Percentiles rank a stretch among this genome's conserved stretches.
These are phyloP conservation scores for Globisporangium paddicum DNA, from an alignment of 352 stramenopile species.

Conservation along the genomic window DNA sequence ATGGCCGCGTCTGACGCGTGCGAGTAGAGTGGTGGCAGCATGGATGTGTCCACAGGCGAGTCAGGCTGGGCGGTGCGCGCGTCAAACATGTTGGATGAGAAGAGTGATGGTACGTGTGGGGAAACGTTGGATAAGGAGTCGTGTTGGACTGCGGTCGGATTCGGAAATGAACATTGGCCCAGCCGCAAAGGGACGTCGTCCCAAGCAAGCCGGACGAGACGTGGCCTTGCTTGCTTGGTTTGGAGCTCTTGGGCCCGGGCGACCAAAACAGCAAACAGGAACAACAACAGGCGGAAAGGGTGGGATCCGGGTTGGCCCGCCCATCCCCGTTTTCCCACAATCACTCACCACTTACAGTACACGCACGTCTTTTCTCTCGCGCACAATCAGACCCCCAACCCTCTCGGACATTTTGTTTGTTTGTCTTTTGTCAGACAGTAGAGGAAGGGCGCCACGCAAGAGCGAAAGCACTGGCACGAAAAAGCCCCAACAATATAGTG, in stretches of 20 bases:
- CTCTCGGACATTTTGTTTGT: too few relatives aligned
- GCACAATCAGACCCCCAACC: too few relatives aligned
- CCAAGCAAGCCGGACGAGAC: neutral
- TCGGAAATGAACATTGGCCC: conserved; percentile 11
- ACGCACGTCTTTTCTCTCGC: neutral
- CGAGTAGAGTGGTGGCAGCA: conserved; percentile 57
- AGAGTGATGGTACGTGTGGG: neutral
- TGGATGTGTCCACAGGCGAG: conserved; percentile 69
- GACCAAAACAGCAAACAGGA: neutral
- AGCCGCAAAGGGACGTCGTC: too few relatives aligned
- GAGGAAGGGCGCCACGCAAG: neutral
- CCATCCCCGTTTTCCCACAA: conserved; percentile 2
- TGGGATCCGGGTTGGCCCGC: neutral
- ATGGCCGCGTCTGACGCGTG: conserved; percentile 23
- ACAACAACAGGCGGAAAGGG: neutral
- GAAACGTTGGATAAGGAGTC: conserved; percentile 10
- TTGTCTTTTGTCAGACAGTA: too few relatives aligned
- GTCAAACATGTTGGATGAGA: conserved; percentile 16
- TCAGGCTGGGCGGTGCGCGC: conserved; percentile 27
- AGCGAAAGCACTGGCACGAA: too few relatives aligned
- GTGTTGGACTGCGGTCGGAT: conserved; percentile 17
- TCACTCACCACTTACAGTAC: conserved; percentile 5
- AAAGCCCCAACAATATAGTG: too few relatives aligned
- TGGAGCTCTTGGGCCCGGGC: too few relatives aligned
- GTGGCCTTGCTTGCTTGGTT: too few relatives aligned